phyloP scores from a whole-genome alignment of 2,329 filamentous ascomycete species.

The Microsporum ferrugineum region DNA sequence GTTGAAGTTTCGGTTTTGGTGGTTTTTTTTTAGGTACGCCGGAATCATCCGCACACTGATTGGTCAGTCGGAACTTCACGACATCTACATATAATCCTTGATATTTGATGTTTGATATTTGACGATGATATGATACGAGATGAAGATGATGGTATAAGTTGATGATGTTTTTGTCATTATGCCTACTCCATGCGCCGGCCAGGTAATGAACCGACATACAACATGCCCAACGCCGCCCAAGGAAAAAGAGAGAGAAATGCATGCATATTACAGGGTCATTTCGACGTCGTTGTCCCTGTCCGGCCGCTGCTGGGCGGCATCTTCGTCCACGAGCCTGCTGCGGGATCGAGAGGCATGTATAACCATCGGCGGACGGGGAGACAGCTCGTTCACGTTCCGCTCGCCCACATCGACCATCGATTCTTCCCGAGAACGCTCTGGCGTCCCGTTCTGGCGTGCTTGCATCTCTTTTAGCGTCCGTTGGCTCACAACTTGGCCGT shows the following conservation, averaged over 20 bases:
- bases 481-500: conserved; percentile 29
- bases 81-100: not conserved
- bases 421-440: conserved; percentile 15
- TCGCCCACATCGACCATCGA: conserved; percentile 13
- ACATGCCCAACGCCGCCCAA: not conserved
- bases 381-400: conserved; percentile 14
- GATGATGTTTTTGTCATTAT: not conserved
- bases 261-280: conserved; percentile 47
- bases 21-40: conserved; percentile 24
- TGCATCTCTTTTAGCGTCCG: conserved; percentile 24
- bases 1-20: conserved; percentile 18
- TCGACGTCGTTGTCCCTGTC: conserved; percentile 38
- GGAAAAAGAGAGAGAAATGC: not conserved
- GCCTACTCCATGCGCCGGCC: not conserved
- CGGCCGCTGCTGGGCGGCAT: conserved; percentile 18
- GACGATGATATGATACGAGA: not conserved
- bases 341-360: conserved; percentile 30
- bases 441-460: conserved; percentile 17
- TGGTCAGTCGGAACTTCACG: conserved; percentile 19
- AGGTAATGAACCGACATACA: not conserved
- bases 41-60: conserved; percentile 33
- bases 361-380: conserved; percentile 27
- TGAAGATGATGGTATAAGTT: not conserved
- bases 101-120: not conserved
- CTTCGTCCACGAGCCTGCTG: conserved; percentile 45